Base-by-base conservation (phyloP, 1,284 basidiomycete species). In the Cryptococcus wingfieldii region DNA sequence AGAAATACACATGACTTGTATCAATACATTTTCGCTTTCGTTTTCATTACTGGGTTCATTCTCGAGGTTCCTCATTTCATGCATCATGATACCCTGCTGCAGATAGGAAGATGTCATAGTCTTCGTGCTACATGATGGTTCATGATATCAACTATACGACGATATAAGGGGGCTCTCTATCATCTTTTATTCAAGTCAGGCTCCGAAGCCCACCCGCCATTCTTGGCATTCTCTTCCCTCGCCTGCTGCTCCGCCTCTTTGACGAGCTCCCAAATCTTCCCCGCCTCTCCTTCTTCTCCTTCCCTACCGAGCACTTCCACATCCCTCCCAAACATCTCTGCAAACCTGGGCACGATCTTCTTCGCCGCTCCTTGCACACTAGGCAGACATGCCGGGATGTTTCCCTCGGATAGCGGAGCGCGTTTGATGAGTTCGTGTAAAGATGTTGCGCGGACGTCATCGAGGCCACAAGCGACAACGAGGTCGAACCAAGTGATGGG, bases 391-490 rank as follows among this genome's bases (percentile, higher is more conserved):
- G 56, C 19, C 2, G 58, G 49, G 3, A 55, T 41, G 1, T 47
- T 23, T 5, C 49, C 53, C 14, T 42, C n/a, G 6, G 14, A 10
- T 23, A 38, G 5, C 2, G 47, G 25, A 4, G 60, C 43, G 0
- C 62, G 55, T 3, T 43, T 9, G 14, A 70, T 48, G 10, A 71
- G 58, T 27, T 70, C 63, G 80, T 78, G 60, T 12, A 78, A 49
- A 5, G 66, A 69, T 0, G 67, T 67, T 1, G 93, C 90, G 53
- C 80, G 83, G 44, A 97, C 90, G 58, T 89, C 88, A n/a, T 81
- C 82, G 51, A 98, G 80, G 1, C 96, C 96, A 74, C 96, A 99
- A 0, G 96, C 95, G 1, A 95, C 85, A 43, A 98, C 84, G 56
- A 84, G 80, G 66, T 87, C 81, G 72, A 99, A 98, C 88, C 95